Evolutionary conservation across 148 eudicot genomes (phyloP).

Genomic region (Fagopyrum tataricum): DNA sequence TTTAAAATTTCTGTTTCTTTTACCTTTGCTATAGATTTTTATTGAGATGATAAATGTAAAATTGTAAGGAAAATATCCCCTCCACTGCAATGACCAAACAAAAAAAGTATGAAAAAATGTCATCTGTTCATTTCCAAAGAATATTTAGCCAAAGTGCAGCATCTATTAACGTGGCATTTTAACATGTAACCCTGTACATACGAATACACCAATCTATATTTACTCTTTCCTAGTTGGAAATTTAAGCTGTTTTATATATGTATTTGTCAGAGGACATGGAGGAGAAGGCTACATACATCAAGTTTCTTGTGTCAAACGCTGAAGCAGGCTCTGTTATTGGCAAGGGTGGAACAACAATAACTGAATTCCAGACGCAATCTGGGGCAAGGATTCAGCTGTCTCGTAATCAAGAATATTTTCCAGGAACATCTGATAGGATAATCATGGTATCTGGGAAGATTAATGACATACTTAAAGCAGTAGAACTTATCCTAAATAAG

Average conservation of each 20-base stretch:
- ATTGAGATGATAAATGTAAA: background rate
- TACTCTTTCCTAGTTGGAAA: background rate
- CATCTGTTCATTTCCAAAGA: background rate
- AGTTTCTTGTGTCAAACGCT: constrained; percentile 92
- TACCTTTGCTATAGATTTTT: background rate
- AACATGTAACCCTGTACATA: background rate
- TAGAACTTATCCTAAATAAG: constrained; percentile 77
- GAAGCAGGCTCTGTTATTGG: constrained; percentile 98
- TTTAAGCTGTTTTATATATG: background rate
- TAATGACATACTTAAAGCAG: constrained; percentile 68
- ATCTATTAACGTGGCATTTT: background rate
- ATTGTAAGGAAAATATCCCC: background rate
- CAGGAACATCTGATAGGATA: constrained; percentile 93
- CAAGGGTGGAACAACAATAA: constrained; percentile 84
- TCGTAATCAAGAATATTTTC: constrained; percentile 84
- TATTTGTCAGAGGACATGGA: constrained; percentile 37
- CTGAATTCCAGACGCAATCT: constrained; percentile 85
- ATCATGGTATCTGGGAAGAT: constrained; percentile 80
- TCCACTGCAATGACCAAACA: background rate
- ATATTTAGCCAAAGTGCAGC: background rate
- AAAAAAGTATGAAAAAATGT: background rate
- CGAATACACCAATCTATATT: background rate
- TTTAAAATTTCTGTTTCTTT: background rate
- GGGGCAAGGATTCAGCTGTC: constrained; percentile 97
- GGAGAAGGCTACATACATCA: constrained; percentile 55